Base-by-base conservation (phyloP, 2,329 filamentous ascomycete genomes). In the Diaporthe australafricana region DNA sequence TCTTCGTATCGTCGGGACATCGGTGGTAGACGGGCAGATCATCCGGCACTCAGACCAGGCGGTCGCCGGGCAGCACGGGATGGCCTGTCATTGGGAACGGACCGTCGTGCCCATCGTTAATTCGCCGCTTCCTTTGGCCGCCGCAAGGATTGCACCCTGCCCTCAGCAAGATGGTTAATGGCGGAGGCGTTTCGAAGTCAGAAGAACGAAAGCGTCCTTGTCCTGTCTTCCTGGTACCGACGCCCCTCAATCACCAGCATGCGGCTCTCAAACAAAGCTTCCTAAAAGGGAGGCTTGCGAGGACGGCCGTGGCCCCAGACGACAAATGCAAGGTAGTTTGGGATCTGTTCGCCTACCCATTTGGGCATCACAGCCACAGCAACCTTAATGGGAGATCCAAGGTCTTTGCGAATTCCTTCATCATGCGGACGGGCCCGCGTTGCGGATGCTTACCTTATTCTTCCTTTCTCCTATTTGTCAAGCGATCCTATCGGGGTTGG, bases 241-340 rank as follows among this genome's bases (percentile, higher is more conserved):
- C 12, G 30, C 20, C 30, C n/a, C 30, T 48, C 45, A 42, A 45
- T 20, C 47, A 27, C 53, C 30, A n/a, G 40, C 42, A 30, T 42
- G 14, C 6, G n/a, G 42, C 52, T 60, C 52, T 52, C 70, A 68
- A 32, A 27, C 7, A 45, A 38, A 30, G 27, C 30, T 52, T 55
- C 60, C 50, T 17, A 17, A 32, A 35, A 22, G 32, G 63, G 57
- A 32, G 42, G 53, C 63, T 71, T 68, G 70, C 70, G 63, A 71
- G 50, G 40, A 52, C 53, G 45, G 20, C 22, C 30, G 32, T 25
- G 30, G n/a, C 60, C 60, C 27, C 25, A 25, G 20, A 17, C 42
- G 57, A 40, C 55, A 42, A 17, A 63, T 35, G 20, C 14, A 30
- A 48, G 42, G 60, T 48, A 25, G 45, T 27, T 35, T 35, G 30